Conservation (phyloP, 148 eudicot species). For the Rhododendron mucronatum region DNA sequence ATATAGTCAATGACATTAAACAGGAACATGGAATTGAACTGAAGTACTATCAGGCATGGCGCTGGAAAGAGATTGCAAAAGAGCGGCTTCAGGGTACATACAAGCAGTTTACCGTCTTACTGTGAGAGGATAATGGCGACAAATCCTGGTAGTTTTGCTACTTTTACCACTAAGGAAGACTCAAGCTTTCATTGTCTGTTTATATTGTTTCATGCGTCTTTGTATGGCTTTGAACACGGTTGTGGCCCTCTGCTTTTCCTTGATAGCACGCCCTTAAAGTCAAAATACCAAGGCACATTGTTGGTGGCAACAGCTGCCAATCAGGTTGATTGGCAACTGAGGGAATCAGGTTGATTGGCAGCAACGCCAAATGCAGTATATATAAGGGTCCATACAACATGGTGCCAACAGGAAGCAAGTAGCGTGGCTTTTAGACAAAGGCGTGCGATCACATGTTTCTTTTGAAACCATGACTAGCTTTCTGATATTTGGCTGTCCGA, state of each 20-base stretch:
- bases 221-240: conserved; percentile 79
- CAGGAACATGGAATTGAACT: conserved; percentile 84
- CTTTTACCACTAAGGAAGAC: conserved; percentile 89
- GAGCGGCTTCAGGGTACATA: conserved; percentile 97
- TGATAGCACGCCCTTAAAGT: conserved; percentile 68
- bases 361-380: neutral
- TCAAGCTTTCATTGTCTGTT: conserved; percentile 86
- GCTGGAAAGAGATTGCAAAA: conserved; percentile 95
- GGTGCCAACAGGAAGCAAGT: neutral
- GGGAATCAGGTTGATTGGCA: neutral
- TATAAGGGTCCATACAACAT: neutral
- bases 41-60: conserved; percentile 96
- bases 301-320: conserved; percentile 72
- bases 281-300: conserved; percentile 91
- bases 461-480: conserved; percentile 7
- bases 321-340: too few species aligned
- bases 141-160: conserved; percentile 96
- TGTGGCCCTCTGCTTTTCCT: conserved; percentile 90
- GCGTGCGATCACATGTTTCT: neutral
- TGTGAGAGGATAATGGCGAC: conserved; percentile 88
- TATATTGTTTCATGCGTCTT: conserved; percentile 78
- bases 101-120: conserved; percentile 60
- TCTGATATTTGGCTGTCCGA: neutral
- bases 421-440: neutral
- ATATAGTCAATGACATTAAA: conserved; percentile 85